Evolutionary conservation across 768 basidiomycete genomes (phyloP), one percentile per base, ranked within the genome.

Genomic region (Boletus subcaerulescens): DNA sequence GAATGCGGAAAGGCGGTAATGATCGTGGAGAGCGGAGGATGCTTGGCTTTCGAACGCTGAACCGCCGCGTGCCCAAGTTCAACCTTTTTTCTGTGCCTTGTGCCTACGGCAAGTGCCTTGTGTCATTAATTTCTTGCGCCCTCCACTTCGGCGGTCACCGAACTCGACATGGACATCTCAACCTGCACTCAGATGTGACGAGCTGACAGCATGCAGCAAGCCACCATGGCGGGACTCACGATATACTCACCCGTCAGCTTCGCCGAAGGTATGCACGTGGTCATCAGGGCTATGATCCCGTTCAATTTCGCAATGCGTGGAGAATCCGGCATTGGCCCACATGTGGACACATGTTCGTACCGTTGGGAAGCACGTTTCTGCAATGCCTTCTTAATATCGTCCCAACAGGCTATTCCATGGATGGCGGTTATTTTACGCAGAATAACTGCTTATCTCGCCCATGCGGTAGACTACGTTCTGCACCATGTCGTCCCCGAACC

Each of bases 401-500:
- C 26, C 17, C 15, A 20, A 24, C 47, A 20, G 24, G 35, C 47
- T 44, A 31, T 29, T 48, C 17, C 26, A 29, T 33, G 31, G 10
- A 18, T 15, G 11, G 29, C 32, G 7, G 47, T 36, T 26, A 38
- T 42, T 29, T 11, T 20, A 29, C 32, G 47, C 36, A n/a, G 17
- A 39, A 45, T 48, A 40, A 43, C 3, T 48, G 35, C 20, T 20
- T 31, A 18, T 17, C 22, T 38, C 4, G 18, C 20, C 18, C 46
- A 41, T 38, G 48, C 17, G 29, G 22, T 17, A 45, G 14, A 18
- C 39, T 41, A 31, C 48, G 36, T 15, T 44, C 35, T 33, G 11
- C 51, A 45, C 18, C 48, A 66, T 66, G 61, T 47, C 64, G 11
- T 33, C 52, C 47, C 22, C 53, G 14, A 32, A 31, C 48, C 50